A percentile compares a stretch with the other conserved stretches of the same genome.
phyloP scores from a whole-genome alignment of 345 rosid species.

The Barbarea vulgaris region DNA sequence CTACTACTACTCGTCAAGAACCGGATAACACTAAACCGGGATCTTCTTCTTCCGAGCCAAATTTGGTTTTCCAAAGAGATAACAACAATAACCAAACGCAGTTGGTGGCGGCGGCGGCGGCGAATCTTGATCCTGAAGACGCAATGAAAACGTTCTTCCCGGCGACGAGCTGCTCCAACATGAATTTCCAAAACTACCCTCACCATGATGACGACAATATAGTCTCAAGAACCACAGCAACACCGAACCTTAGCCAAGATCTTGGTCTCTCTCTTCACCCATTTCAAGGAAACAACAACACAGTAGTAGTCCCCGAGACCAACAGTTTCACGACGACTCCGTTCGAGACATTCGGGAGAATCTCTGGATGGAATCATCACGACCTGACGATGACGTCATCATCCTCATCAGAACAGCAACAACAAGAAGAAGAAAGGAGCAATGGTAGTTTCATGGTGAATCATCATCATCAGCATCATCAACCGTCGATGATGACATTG shows the following conservation, averaged over 20 bases:
- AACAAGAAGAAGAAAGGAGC: constrained; percentile 43
- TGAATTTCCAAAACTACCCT: constrained; percentile 60
- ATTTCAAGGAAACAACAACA: constrained; percentile 42
- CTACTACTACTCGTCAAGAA: constrained; percentile 39
- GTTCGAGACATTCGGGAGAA: constrained; percentile 49
- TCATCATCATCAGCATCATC: constrained; percentile 37
- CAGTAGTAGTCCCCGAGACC: constrained; percentile 36
- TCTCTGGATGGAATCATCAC: constrained; percentile 52
- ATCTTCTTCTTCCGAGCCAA: constrained; percentile 46
- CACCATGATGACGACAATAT: constrained; percentile 41
- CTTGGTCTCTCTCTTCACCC: constrained; percentile 72
- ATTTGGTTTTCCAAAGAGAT: constrained; percentile 46
- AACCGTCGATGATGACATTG: constrained; percentile 43
- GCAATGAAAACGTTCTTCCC: constrained; percentile 75
- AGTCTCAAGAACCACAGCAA: constrained; percentile 52
- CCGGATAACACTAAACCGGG: constrained; percentile 41
- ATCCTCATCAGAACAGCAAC: constrained; percentile 39
- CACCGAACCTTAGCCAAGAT: constrained; percentile 52
- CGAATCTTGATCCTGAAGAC: constrained; percentile 49
- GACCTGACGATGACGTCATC: constrained; percentile 42
- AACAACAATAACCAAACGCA: constrained; percentile 37
- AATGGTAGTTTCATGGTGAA: constrained; percentile 47
- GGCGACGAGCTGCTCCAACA: constrained; percentile 36
- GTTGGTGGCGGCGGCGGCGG: constrained; percentile 40
- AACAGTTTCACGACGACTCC: constrained; percentile 32